Conservation (phyloP, 75 land plant genomes). For the Sequoia sempervirens region DNA sequence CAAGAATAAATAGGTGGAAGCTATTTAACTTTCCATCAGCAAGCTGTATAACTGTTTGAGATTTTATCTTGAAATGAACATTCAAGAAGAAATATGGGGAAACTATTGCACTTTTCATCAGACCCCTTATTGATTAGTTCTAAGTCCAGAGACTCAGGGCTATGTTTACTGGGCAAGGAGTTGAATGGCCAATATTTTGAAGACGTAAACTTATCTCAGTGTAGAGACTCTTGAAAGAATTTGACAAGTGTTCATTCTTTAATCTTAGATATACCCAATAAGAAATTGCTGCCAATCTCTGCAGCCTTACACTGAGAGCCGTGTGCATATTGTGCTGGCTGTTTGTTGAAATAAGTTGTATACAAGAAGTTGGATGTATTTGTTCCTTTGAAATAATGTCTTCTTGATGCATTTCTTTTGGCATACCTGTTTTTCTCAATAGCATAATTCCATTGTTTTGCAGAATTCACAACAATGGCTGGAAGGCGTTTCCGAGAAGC, state of each 20-base stretch:
- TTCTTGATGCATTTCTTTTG: not conserved
- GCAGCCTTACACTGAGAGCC: not conserved
- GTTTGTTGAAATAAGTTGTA: not conserved
- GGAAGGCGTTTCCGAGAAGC: constrained; percentile 77
- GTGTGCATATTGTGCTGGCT: not conserved
- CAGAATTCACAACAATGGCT: constrained; percentile 92
- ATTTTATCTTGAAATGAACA: not conserved
- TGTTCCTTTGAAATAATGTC: not conserved
- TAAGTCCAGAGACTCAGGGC: not conserved
- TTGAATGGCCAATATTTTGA: not conserved
- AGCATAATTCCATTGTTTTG: not conserved
- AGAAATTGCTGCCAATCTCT: not conserved
- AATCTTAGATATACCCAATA: not conserved
- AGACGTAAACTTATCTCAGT: not conserved
- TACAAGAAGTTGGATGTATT: not conserved
- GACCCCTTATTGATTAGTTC: not conserved
- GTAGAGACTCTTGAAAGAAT: not conserved
- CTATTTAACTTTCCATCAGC: not conserved
- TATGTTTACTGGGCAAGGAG: not conserved
- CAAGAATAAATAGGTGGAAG: not conserved
- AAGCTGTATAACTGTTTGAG: not conserved
- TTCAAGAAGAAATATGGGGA: not conserved
- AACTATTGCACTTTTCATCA: not conserved
- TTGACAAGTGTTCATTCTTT: not conserved
- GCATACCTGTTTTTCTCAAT: not conserved